phyloP scores from a whole-genome alignment of 106 monocot species.

The Iris macrosiphon region DNA sequence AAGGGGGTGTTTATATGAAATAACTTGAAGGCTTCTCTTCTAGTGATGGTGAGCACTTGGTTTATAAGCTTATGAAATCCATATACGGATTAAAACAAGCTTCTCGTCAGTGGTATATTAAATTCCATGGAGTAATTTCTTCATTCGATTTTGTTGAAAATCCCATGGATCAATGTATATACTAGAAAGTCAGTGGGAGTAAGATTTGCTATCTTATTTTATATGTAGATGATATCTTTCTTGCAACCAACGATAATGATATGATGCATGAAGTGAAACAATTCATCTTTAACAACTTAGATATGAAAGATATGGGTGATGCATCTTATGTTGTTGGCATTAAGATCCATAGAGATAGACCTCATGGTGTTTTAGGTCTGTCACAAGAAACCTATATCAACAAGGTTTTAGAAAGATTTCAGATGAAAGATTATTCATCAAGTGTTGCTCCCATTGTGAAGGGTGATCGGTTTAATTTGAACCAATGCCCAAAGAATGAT shows the following conservation, averaged over 20 bases:
- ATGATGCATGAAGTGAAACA: too few relatives aligned
- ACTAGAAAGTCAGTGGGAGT: slow-evolving; percentile 6
- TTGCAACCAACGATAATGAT: too few relatives aligned
- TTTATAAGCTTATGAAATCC: slow-evolving; percentile 11
- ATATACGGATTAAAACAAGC: slow-evolving; percentile 20
- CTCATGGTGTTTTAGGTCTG: background rate
- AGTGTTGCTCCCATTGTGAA: slow-evolving; percentile 4
- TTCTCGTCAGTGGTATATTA: slow-evolving; percentile 9
- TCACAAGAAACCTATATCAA: slow-evolving; percentile 4
- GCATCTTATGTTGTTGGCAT: slow-evolving; percentile 3
- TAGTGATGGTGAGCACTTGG: background rate
- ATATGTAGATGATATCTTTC: too few relatives aligned
- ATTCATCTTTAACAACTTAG: too few relatives aligned
- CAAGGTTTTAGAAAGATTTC: slow-evolving; percentile 5
- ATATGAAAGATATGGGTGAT: too few relatives aligned
- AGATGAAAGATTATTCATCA: slow-evolving; percentile 8
- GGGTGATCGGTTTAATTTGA: slow-evolving; percentile 3
- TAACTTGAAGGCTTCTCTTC: slow-evolving; percentile 4
- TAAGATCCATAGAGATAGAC: background rate
- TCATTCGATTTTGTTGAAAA: slow-evolving; percentile 14
- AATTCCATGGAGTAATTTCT: slow-evolving; percentile 11
- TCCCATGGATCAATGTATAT: slow-evolving; percentile 9
- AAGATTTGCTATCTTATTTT: slow-evolving; percentile 7
- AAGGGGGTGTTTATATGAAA: slow-evolving; percentile 8
- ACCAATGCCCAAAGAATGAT: background rate